Evolutionary conservation across 83 land plant genomes (phyloP).

Genomic region (Diphasiastrum complanatum): DNA sequence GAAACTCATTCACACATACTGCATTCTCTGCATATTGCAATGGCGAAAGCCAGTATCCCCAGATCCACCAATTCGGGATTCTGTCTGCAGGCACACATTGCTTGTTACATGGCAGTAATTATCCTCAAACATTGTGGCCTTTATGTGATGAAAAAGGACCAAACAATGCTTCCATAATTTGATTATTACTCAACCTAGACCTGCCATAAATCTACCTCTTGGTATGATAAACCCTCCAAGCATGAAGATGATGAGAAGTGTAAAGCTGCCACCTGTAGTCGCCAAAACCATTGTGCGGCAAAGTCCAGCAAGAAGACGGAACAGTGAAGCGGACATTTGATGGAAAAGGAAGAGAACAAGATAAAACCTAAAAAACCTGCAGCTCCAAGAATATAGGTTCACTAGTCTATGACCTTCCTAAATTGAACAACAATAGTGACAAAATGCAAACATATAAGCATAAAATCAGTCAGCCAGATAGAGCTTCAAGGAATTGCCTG

Average conservation of each 20-base stretch:
- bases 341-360: conserved; percentile 6
- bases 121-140: no score
- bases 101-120: no score
- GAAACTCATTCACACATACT: background rate
- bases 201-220: background rate
- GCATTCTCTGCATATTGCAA: background rate
- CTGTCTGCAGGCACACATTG: no score
- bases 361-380: conserved; percentile 9
- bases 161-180: background rate
- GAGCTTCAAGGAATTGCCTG: background rate
- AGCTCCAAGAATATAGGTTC: no score
- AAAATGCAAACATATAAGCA: no score
- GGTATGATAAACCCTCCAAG: conserved; percentile 14
- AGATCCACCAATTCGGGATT: background rate
- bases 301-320: conserved; percentile 8
- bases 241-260: conserved; percentile 13
- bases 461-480: background rate
- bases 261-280: conserved; percentile 6
- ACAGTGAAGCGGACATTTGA: conserved; percentile 11
- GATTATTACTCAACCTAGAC: background rate
- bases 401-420: no score
- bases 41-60: background rate
- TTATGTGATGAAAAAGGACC: background rate
- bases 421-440: no score
- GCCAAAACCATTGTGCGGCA: conserved; percentile 16